These are phyloP conservation scores for Sphaerulina vaccinii DNA, from an alignment of 2,329 filamentous ascomycete species.

Conservation along the genomic window DNA sequence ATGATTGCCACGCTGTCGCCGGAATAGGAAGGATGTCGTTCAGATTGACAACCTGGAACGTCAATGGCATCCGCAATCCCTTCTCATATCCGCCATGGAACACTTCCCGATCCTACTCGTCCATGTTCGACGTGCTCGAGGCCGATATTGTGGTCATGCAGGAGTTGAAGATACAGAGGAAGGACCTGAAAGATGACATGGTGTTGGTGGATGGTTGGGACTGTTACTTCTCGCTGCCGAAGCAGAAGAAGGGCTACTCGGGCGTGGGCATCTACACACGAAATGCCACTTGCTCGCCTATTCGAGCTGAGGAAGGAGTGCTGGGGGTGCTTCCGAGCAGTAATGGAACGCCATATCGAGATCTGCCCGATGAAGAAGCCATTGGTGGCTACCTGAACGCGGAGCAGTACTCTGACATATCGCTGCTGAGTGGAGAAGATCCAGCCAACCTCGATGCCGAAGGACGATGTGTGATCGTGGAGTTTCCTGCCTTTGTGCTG, in stretches of 20 bases:
- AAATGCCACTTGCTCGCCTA: constrained; percentile 79
- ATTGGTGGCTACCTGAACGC: constrained; percentile 85
- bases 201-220: constrained; percentile 94
- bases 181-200: constrained; percentile 92
- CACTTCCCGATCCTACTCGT: constrained; percentile 47
- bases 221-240: constrained; percentile 89
- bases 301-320: constrained; percentile 91
- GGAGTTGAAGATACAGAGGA: constrained; percentile 92
- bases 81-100: constrained; percentile 56
- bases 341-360: constrained; percentile 68
- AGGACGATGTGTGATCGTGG: constrained; percentile 84
- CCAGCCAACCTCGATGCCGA: constrained; percentile 78
- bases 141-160: constrained; percentile 94
- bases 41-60: constrained; percentile 48
- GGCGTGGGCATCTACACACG: constrained; percentile 94
- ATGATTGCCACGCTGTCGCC: background rate
- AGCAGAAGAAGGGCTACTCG: constrained; percentile 94
- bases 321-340: constrained; percentile 76
- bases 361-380: constrained; percentile 69
- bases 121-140: constrained; percentile 92
- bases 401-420: constrained; percentile 59
- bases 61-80: constrained; percentile 56
- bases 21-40: constrained; percentile 32
- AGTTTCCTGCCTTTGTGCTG: constrained; percentile 92
- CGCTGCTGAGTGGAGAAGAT: constrained; percentile 57